These are phyloP conservation scores for Meyerozyma athensensis DNA, from an alignment of 1,139 yeast genomes.

Conservation along the genomic window DNA sequence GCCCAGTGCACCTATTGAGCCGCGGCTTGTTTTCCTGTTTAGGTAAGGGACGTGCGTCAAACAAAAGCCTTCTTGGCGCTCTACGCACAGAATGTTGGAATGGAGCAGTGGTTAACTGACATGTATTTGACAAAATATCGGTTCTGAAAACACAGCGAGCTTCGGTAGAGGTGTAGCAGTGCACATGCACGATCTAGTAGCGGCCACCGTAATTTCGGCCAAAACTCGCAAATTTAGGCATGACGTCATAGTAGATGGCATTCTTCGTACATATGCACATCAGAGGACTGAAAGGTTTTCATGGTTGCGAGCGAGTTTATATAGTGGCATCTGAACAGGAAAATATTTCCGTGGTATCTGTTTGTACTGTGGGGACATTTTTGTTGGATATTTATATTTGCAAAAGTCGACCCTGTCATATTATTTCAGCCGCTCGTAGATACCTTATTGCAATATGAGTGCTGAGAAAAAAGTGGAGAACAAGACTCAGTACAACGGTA, in stretches of 20 bases:
- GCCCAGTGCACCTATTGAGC: too few species aligned
- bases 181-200: too few species aligned
- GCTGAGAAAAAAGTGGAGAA: not conserved
- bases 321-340: conserved; percentile 2
- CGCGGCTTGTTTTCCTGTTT: too few species aligned
- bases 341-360: conserved; percentile 2
- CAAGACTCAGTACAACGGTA: not conserved
- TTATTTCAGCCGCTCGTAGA: not conserved
- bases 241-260: not conserved
- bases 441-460: not conserved
- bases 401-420: not conserved
- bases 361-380: not conserved
- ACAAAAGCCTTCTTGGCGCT: too few species aligned
- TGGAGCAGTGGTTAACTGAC: too few species aligned
- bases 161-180: too few species aligned
- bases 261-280: not conserved
- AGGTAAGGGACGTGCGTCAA: too few species aligned
- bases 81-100: too few species aligned
- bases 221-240: too few species aligned
- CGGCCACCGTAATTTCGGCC: too few species aligned
- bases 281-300: not conserved
- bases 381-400: not conserved
- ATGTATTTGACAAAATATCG: too few species aligned
- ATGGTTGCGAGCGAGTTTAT: conserved; percentile 2
- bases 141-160: too few species aligned